These are phyloP conservation scores for Glaciozyma antarctica DNA, from an alignment of 768 basidiomycete genomes.

Conservation along the genomic window DNA sequence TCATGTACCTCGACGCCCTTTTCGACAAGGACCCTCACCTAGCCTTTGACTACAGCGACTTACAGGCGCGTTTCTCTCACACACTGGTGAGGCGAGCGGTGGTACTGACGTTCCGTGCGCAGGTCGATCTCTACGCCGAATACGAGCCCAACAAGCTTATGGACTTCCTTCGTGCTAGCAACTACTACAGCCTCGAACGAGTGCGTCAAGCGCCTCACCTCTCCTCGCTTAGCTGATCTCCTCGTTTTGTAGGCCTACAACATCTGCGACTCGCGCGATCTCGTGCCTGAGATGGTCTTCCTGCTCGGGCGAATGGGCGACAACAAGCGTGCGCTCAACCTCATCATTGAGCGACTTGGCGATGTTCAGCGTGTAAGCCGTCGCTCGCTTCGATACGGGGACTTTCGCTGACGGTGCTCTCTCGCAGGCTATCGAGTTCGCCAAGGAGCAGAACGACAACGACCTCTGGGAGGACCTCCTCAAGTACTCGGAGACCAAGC, in stretches of 20 bases:
- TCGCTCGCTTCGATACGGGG: not conserved
- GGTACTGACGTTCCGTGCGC: not conserved
- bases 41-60: conserved; percentile 70
- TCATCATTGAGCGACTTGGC: conserved; percentile 89
- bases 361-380: conserved; percentile 71
- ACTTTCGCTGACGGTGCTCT: not conserved
- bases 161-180: conserved; percentile 82
- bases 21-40: conserved; percentile 76
- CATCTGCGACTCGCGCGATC: conserved; percentile 71
- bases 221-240: not conserved
- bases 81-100: not conserved
- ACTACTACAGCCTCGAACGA: conserved; percentile 78
- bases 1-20: conserved; percentile 83
- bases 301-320: conserved; percentile 94
- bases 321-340: conserved; percentile 82
- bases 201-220: conserved; percentile 41
- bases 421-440: conserved; percentile 88
- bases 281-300: conserved; percentile 95
- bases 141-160: conserved; percentile 68
- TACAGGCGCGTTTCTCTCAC: conserved; percentile 50
- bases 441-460: conserved; percentile 90
- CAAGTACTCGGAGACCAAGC: conserved; percentile 85
- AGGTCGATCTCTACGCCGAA: conserved; percentile 88
- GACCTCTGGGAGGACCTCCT: conserved; percentile 97
- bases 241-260: conserved; percentile 57